Percentiles rank a stretch among this genome's conserved stretches.
Conservation (phyloP, 805 yeast genomes). For the Candida ulmi region DNA sequence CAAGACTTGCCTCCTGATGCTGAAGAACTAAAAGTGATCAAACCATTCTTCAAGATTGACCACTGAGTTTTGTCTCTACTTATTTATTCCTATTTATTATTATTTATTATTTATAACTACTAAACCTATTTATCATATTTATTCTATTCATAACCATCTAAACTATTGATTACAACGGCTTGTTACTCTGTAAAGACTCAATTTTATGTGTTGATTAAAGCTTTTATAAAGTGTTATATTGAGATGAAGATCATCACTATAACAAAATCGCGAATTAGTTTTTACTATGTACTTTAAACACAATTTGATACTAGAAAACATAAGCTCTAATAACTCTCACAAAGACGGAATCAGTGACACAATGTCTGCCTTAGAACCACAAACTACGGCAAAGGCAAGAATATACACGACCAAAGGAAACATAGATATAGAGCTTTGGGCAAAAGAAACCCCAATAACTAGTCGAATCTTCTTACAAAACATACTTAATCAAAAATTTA, state of each 20-base stretch:
- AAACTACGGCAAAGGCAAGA: slow-evolving; percentile 53
- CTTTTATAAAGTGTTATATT: no score
- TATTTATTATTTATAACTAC: slow-evolving; percentile 1
- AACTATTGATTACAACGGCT: slow-evolving; percentile 3
- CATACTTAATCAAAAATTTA: slow-evolving; percentile 39
- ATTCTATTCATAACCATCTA: slow-evolving; percentile 5
- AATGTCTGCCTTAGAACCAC: slow-evolving; percentile 37
- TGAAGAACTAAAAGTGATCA: slow-evolving; percentile 28
- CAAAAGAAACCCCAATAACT: slow-evolving; percentile 55
- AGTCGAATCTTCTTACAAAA: slow-evolving; percentile 42
- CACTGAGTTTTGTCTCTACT: slow-evolving; percentile 3
- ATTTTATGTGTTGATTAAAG: no score
- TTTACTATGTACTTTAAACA: no score
- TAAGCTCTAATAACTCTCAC: no score
- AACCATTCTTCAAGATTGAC: slow-evolving; percentile 10
- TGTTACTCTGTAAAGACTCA: no score
- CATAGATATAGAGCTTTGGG: slow-evolving; percentile 60
- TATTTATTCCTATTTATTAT: not conserved
- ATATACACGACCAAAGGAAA: slow-evolving; percentile 54
- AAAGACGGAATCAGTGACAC: no score
- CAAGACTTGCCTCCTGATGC: slow-evolving; percentile 38
- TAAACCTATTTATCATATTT: slow-evolving; percentile 9
- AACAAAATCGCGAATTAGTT: no score
- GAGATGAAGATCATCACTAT: no score
- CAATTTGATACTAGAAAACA: no score